Percentiles rank a stretch among this genome's conserved stretches.
Conservation (phyloP, 2,329 filamentous ascomycete species). For the Rhexocercosporidium sp. region DNA sequence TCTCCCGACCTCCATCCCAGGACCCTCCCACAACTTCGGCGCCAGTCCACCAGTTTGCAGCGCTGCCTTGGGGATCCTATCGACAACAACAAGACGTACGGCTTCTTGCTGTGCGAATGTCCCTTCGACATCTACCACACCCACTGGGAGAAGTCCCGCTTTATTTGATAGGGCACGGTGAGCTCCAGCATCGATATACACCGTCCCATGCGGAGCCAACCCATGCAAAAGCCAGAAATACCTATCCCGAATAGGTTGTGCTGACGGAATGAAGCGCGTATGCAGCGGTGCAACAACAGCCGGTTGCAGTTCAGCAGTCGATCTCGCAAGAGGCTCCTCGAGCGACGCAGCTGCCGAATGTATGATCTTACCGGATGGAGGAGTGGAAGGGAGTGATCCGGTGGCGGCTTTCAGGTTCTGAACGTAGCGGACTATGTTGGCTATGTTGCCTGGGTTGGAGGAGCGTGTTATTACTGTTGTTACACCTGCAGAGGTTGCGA, state of each 20-base stretch:
- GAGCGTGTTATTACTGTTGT: slow-evolving; percentile 95
- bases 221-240: slow-evolving; percentile 98
- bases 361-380: slow-evolving; percentile 29
- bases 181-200: slow-evolving; percentile 94
- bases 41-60: slow-evolving; percentile 31
- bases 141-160: slow-evolving; percentile 86
- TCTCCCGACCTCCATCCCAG: slow-evolving; percentile 77
- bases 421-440: slow-evolving; percentile 82
- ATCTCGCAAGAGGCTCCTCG: slow-evolving; percentile 42
- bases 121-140: slow-evolving; percentile 88
- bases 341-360: slow-evolving; percentile 25
- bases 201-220: slow-evolving; percentile 83
- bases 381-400: slow-evolving; percentile 22
- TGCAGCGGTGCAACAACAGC: slow-evolving; percentile 68
- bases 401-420: slow-evolving; percentile 59
- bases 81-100: slow-evolving; percentile 82
- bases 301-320: slow-evolving; percentile 48
- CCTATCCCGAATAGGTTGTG: slow-evolving; percentile 85
- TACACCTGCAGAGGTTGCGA: slow-evolving; percentile 92
- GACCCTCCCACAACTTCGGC: slow-evolving; percentile 55
- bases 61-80: slow-evolving; percentile 47
- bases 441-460: slow-evolving; percentile 90
- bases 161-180: slow-evolving; percentile 80
- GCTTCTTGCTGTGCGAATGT: slow-evolving; percentile 91
- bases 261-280: slow-evolving; percentile 88